These are phyloP conservation scores for Colletotrichum agaves DNA, from an alignment of 2,329 filamentous ascomycete genomes.

Conservation along the genomic window DNA sequence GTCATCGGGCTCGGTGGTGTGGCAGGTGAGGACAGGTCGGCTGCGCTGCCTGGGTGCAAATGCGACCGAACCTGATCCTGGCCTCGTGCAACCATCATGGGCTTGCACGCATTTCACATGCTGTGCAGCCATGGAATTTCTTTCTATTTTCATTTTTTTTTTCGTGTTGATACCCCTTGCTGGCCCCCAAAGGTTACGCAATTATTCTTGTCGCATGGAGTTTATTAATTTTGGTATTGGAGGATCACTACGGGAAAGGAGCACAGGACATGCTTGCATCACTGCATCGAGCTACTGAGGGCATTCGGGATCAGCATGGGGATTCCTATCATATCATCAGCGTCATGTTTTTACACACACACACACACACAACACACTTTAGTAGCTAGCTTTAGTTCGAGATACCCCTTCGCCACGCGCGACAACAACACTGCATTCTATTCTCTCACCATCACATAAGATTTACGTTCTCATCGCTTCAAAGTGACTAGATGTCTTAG, in stretches of 20 bases:
- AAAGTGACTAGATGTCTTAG: not conserved
- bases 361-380: not conserved
- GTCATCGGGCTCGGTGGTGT: conserved; percentile 28
- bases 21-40: conserved; percentile 35
- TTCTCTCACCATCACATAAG: not conserved
- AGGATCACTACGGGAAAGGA: conserved; percentile 24
- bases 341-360: conserved; percentile 18
- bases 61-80: conserved; percentile 3
- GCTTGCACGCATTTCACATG: conserved; percentile 30
- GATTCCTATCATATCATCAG: conserved; percentile 20
- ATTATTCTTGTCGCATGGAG: conserved; percentile 27
- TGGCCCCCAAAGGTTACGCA: conserved; percentile 18
- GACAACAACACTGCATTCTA: conserved; percentile 33
- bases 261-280: conserved; percentile 11
- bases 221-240: conserved; percentile 6
- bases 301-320: conserved; percentile 30
- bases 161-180: conserved; percentile 37
- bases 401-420: conserved; percentile 36
- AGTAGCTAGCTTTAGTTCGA: conserved; percentile 31
- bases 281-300: conserved; percentile 24
- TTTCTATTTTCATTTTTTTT: not conserved
- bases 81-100: conserved; percentile 31
- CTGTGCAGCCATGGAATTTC: conserved; percentile 1
- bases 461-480: not conserved
- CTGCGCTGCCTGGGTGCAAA: conserved; percentile 21